phyloP scores from a whole-genome alignment of 176 grass and related monocot genomes.

The Musa troglodytarum region DNA sequence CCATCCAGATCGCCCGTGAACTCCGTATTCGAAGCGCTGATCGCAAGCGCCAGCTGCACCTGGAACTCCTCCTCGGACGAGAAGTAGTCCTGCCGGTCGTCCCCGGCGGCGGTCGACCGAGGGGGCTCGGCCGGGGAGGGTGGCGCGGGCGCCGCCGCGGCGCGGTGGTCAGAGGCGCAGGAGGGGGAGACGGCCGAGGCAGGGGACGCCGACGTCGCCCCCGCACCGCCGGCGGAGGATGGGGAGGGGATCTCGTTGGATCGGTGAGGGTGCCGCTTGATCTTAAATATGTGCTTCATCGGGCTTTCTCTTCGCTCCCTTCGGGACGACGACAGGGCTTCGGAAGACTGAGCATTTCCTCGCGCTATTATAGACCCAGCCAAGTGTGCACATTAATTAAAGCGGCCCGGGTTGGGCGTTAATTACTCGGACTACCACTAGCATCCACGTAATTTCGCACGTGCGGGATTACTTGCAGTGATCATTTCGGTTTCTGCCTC shows the following conservation, averaged over 20 bases:
- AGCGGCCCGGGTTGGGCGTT: constrained; percentile 11
- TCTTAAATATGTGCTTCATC: constrained; percentile 98
- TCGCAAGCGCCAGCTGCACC: constrained; percentile 95
- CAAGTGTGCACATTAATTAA: constrained; percentile 10
- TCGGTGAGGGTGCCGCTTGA: constrained; percentile 62
- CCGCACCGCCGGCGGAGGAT: not conserved
- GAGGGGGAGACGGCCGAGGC: constrained; percentile 42
- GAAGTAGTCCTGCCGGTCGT: constrained; percentile 64
- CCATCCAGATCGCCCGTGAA: constrained; percentile 54
- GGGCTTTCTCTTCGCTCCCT: not conserved
- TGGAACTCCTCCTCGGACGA: constrained; percentile 93
- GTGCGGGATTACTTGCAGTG: no score
- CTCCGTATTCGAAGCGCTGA: constrained; percentile 84
- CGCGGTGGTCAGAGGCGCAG: constrained; percentile 16
- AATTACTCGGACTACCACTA: constrained; percentile 55
- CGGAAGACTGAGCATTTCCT: no score
- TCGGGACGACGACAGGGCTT: not conserved
- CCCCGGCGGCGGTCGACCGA: constrained; percentile 2
- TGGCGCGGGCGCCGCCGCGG: not conserved
- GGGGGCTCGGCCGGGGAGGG: constrained; percentile 1
- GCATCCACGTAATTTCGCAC: no score
- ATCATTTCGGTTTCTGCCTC: no score
- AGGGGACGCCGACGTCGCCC: constrained; percentile 17
- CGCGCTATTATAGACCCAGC: constrained; percentile 16
- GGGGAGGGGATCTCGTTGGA: constrained; percentile 50